Conservation (phyloP, 2,329 filamentous ascomycete species). For the Berkeleyomyces rouxiae region DNA sequence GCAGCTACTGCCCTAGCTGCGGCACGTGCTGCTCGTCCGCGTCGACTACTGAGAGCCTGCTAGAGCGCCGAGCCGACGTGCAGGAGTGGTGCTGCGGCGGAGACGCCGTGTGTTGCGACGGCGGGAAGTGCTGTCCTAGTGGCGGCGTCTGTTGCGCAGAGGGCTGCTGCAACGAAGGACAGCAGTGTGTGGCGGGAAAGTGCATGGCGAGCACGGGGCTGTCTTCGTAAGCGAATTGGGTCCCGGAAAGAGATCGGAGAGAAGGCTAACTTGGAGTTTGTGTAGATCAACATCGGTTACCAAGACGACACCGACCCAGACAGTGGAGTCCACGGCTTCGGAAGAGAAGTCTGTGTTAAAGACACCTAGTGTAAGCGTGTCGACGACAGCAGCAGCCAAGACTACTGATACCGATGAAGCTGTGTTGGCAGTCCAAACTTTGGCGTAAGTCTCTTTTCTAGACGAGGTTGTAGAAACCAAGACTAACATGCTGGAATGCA, state of each 20-base stretch:
- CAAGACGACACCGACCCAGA: not conserved
- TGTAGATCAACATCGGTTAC: not conserved
- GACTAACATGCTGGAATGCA: not conserved
- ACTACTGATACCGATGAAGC: not conserved
- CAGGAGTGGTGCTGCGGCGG: slow-evolving; percentile 12
- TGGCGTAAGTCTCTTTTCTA: not conserved
- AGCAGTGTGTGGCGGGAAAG: slow-evolving; percentile 10
- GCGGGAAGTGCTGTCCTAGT: slow-evolving; percentile 11
- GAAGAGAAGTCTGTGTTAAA: not conserved
- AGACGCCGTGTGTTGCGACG: slow-evolving; percentile 12
- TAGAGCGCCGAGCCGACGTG: not conserved
- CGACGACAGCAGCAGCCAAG: not conserved
- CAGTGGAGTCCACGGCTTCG: not conserved
- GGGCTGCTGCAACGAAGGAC: slow-evolving; percentile 11
- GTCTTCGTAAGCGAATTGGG: not conserved
- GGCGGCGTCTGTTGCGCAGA: slow-evolving; percentile 12
- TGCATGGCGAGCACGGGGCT: slow-evolving; percentile 5
- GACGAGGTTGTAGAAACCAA: not conserved
- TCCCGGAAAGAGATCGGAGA: not conserved
- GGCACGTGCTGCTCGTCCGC: slow-evolving; percentile 12
- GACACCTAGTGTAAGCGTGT: not conserved
- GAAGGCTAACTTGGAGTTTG: not conserved
- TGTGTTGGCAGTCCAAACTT: not conserved
- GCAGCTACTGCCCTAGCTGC: slow-evolving; percentile 11
- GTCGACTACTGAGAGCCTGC: not conserved